A percentile compares a stretch with the other conserved stretches of the same genome.
These are phyloP conservation scores for Trypanosoma brucei DNA, from an alignment of 208 protist species.

Conservation along the genomic window DNA sequence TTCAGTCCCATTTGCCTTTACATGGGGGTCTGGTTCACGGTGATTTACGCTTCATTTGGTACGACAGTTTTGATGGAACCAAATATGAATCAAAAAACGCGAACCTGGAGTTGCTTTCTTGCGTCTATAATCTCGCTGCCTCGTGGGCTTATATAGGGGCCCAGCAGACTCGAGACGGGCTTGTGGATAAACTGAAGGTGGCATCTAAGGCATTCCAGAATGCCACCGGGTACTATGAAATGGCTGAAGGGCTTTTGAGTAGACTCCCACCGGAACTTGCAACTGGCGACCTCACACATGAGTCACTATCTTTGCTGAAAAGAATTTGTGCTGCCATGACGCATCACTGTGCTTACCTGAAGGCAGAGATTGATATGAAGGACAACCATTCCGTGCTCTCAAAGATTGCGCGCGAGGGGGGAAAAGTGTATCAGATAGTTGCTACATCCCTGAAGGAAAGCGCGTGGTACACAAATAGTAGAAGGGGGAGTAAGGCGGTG, in stretches of 20 bases:
- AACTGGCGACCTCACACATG: constrained; percentile 56
- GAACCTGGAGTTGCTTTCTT: constrained; percentile 75
- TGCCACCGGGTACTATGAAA: constrained; percentile 79
- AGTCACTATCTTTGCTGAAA: constrained; percentile 51
- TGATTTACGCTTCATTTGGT: constrained; percentile 58
- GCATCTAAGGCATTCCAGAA: constrained; percentile 73
- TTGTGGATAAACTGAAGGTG: constrained; percentile 52
- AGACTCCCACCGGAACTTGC: constrained; percentile 61
- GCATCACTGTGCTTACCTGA: constrained; percentile 81
- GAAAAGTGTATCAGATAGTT: constrained; percentile 67
- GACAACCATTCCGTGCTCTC: constrained; percentile 63
- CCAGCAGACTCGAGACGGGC: constrained; percentile 33
- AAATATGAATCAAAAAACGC: constrained; percentile 63
- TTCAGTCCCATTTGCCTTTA: constrained; percentile 72
- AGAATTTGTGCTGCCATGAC: constrained; percentile 57
- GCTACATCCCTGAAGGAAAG: constrained; percentile 40
- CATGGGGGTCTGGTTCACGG: constrained; percentile 47
- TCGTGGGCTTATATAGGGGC: constrained; percentile 53
- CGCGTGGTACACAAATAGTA: constrained; percentile 29
- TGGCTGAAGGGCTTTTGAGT: constrained; percentile 42
- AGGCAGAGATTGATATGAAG: constrained; percentile 66
- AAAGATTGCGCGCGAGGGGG: constrained; percentile 70
- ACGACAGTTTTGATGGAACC: constrained; percentile 58
- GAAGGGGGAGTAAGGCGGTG: not conserved
- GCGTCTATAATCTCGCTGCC: constrained; percentile 82